phyloP scores from a whole-genome alignment of 2,329 filamentous ascomycete genomes.

The Neonectria neomacrospora region DNA sequence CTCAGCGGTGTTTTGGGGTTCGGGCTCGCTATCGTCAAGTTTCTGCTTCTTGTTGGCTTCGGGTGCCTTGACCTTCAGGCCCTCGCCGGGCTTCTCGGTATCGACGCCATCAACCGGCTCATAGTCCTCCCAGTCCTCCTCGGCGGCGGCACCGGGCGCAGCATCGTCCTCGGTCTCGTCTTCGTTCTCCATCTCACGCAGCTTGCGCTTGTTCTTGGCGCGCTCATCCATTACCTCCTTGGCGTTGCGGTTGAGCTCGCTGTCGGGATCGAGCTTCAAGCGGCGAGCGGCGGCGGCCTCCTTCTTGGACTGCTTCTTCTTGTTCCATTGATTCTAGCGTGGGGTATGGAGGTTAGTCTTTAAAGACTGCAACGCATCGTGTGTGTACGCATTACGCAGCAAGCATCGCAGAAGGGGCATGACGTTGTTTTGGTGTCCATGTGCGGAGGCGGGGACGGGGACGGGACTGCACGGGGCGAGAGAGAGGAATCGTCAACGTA shows the following conservation, averaged over 20 bases:
- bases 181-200: constrained; percentile 69
- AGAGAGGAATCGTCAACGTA: constrained; percentile 60
- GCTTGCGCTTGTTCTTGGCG: constrained; percentile 81
- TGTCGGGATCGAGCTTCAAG: constrained; percentile 91
- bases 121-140: constrained; percentile 57
- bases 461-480: constrained; percentile 16
- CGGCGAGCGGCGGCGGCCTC: constrained; percentile 84
- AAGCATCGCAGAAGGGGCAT: background rate
- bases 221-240: constrained; percentile 93
- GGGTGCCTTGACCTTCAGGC: constrained; percentile 62
- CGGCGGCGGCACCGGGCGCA: constrained; percentile 45
- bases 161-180: constrained; percentile 36
- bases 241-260: constrained; percentile 80
- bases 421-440: constrained; percentile 6
- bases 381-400: background rate
- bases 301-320: constrained; percentile 95
- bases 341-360: constrained; percentile 37
- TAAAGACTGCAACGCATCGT: background rate
- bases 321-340: constrained; percentile 87
- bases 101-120: constrained; percentile 65
- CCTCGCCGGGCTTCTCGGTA: constrained; percentile 71
- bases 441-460: constrained; percentile 18
- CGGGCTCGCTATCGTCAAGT: constrained; percentile 42
- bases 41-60: constrained; percentile 68
- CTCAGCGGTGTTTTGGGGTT: constrained; percentile 54